phyloP scores from a whole-genome alignment of 352 stramenopile species.

The Peronospora belbahrii region DNA sequence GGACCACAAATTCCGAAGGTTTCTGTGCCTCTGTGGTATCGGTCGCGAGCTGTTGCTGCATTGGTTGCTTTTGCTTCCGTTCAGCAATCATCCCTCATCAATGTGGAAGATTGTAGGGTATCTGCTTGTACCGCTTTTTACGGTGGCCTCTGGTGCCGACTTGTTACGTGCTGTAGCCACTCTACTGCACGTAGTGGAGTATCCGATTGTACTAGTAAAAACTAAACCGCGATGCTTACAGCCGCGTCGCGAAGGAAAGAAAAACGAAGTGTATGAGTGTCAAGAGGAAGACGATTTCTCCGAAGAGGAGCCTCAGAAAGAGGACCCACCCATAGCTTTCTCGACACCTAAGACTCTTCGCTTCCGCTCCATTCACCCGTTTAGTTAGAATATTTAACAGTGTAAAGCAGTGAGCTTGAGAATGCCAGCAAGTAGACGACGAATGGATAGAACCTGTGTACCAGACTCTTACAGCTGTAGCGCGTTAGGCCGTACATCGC shows the following conservation, averaged over 20 bases:
- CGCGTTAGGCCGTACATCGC: not conserved
- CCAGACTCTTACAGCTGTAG: not conserved
- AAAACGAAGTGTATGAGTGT: constrained; percentile 4
- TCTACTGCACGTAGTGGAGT: constrained; percentile 46
- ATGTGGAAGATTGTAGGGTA: constrained; percentile 32
- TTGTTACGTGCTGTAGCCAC: constrained; percentile 45
- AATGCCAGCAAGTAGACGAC: constrained; percentile 6
- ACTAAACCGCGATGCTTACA: constrained; percentile 12
- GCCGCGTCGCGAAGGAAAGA: constrained; percentile 3
- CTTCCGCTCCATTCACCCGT: constrained; percentile 11
- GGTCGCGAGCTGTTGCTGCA: constrained; percentile 55
- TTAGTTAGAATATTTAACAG: constrained; percentile 27
- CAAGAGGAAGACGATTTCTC: constrained; percentile 10
- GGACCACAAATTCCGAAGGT: constrained; percentile 37
- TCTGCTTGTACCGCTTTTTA: constrained; percentile 50
- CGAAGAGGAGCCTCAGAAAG: constrained; percentile 22
- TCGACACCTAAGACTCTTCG: constrained; percentile 20
- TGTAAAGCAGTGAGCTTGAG: constrained; percentile 1
- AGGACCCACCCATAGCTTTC: constrained; percentile 13
- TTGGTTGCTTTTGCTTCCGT: constrained; percentile 53
- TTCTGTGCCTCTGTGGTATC: constrained; percentile 43
- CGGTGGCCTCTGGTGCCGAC: constrained; percentile 47
- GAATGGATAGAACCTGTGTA: not conserved
- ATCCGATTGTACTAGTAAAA: constrained; percentile 23
- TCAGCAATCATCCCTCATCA: constrained; percentile 23